Evolutionary conservation across 208 protist genomes (phyloP).

Genomic region (Balamuthia mandrillaris): DNA sequence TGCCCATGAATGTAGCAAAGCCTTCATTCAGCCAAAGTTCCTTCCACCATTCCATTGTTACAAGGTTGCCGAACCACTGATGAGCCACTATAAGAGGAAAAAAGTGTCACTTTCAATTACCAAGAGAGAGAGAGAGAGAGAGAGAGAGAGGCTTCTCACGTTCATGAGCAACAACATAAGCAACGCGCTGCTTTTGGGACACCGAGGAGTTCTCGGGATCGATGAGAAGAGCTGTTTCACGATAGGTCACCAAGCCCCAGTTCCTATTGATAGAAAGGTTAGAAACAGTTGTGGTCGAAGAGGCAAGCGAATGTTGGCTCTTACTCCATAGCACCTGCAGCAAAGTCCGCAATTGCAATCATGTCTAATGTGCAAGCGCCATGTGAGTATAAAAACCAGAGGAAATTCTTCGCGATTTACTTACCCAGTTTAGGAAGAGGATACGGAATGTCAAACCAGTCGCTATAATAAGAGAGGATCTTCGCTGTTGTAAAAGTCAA

Average conservation of each 20-base stretch:
- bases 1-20: conserved; percentile 50
- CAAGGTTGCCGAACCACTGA: conserved; percentile 96
- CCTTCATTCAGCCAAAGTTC: conserved; percentile 96
- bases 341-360: conserved; percentile 37
- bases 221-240: conserved; percentile 75
- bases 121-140: not conserved
- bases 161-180: conserved; percentile 69
- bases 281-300: conserved; percentile 90
- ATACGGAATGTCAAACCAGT: not conserved
- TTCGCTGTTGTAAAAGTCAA: not conserved
- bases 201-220: conserved; percentile 47
- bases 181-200: conserved; percentile 36
- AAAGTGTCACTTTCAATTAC: conserved; percentile 40
- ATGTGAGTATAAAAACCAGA: conserved; percentile 46
- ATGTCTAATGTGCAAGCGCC: conserved; percentile 70
- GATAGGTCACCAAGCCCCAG: conserved; percentile 92
- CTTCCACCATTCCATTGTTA: conserved; percentile 97
- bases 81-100: conserved; percentile 74
- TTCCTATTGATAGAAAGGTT: conserved; percentile 86
- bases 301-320: conserved; percentile 43
- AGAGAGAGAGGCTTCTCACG: not conserved
- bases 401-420: conserved; percentile 19
- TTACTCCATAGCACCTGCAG: conserved; percentile 84
- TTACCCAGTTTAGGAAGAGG: not conserved
- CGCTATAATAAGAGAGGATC: conserved; percentile 16